Evolutionary conservation across 2,329 filamentous ascomycete genomes (phyloP).

Genomic region (Penicillium sp.): DNA sequence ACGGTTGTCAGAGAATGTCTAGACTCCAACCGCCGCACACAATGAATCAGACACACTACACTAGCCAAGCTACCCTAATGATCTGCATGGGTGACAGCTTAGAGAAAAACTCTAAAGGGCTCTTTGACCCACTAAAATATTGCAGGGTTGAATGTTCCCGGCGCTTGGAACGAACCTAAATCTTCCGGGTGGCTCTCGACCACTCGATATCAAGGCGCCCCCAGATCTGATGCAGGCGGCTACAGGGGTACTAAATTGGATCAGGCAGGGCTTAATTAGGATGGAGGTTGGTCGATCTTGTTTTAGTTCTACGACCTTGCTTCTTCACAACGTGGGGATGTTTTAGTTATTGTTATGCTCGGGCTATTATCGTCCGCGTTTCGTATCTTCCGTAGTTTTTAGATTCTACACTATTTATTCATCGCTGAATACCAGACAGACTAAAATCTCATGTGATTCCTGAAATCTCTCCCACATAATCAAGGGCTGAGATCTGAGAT

Average conservation of each 20-base stretch:
- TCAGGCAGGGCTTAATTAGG: neutral
- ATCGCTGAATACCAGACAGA: too few species aligned
- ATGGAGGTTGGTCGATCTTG: constrained; percentile 11
- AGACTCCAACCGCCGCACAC: neutral
- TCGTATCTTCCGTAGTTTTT: too few species aligned
- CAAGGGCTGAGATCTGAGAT: too few species aligned
- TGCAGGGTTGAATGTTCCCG: constrained; percentile 7
- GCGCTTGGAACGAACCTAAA: constrained; percentile 24
- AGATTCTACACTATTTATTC: too few species aligned
- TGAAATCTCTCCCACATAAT: too few species aligned
- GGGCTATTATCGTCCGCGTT: too few species aligned
- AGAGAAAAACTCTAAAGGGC: constrained; percentile 2
- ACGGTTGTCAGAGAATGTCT: constrained; percentile 3
- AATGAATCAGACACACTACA: neutral
- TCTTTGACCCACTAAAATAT: neutral
- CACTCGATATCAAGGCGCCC: constrained; percentile 18
- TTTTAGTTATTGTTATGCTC: neutral
- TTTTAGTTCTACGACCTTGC: constrained; percentile 16
- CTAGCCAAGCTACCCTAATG: neutral
- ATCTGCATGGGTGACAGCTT: neutral
- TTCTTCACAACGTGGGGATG: neutral
- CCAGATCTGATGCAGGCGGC: constrained; percentile 19
- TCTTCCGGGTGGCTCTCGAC: constrained; percentile 19
- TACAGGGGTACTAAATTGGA: constrained; percentile 4
- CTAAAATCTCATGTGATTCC: too few species aligned